Conservation (phyloP, 2,329 filamentous ascomycete species). For the Blastomyces parvus region DNA sequence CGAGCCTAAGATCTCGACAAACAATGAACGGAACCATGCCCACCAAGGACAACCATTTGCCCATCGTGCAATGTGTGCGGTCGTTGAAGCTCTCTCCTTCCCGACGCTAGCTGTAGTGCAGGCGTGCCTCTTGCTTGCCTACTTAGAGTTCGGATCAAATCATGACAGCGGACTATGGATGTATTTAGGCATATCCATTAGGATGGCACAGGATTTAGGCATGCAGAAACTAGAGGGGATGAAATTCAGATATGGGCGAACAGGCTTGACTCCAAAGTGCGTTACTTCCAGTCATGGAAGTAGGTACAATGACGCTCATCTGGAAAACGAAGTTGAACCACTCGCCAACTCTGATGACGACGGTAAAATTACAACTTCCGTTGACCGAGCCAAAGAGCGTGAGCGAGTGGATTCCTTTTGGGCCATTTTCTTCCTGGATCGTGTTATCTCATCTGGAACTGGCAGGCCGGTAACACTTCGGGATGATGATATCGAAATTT, state of each 20-base stretch:
- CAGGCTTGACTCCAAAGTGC: conserved; percentile 48
- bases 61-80: conserved; percentile 69
- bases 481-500: conserved; percentile 75
- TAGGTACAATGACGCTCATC: conserved; percentile 37
- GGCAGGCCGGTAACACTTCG: conserved; percentile 74
- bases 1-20: conserved; percentile 26
- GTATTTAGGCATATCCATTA: conserved; percentile 80
- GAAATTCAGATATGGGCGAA: conserved; percentile 44
- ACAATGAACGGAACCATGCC: conserved; percentile 38
- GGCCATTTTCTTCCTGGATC: conserved; percentile 79
- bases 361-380: conserved; percentile 42
- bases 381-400: conserved; percentile 56
- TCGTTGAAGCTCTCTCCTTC: conserved; percentile 73
- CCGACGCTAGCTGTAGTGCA: conserved; percentile 77
- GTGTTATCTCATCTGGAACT: conserved; percentile 78
- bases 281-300: conserved; percentile 39
- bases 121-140: conserved; percentile 72
- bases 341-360: conserved; percentile 20
- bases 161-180: conserved; percentile 89
- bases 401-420: conserved; percentile 82
- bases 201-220: conserved; percentile 70
- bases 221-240: conserved; percentile 74
- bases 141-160: conserved; percentile 79
- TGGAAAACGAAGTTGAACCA: conserved; percentile 33
- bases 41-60: conserved; percentile 71